These are phyloP conservation scores for Tylopilus rubrobrunneus DNA, from an alignment of 768 basidiomycete genomes.

Conservation along the genomic window DNA sequence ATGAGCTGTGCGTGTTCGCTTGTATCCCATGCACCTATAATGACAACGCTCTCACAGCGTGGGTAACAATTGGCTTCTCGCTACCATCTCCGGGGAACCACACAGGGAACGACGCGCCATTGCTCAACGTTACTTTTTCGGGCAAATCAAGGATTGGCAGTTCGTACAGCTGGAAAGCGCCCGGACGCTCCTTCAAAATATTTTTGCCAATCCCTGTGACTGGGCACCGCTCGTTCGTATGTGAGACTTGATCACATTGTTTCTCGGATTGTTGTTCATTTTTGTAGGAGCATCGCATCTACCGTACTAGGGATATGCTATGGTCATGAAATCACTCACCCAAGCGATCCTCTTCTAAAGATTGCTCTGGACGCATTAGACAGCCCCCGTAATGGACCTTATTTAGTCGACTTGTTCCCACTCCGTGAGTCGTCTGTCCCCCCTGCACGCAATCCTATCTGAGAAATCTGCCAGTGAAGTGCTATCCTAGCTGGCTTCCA, in stretches of 20 bases:
- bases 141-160: slow-evolving; percentile 15
- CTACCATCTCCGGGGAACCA: slow-evolving; percentile 2
- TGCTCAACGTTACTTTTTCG: slow-evolving; percentile 11
- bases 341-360: slow-evolving; percentile 4
- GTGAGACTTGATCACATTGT: not conserved
- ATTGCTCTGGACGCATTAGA: slow-evolving; percentile 4
- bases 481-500: slow-evolving; percentile 16
- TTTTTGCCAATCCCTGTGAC: not conserved
- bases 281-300: not conserved
- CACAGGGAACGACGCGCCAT: slow-evolving; percentile 9
- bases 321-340: slow-evolving; percentile 3
- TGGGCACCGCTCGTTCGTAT: slow-evolving; percentile 3
- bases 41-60: not conserved
- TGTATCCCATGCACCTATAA: not conserved
- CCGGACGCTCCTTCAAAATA: not conserved
- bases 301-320: slow-evolving; percentile 1
- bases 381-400: not conserved
- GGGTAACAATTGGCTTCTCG: slow-evolving; percentile 1
- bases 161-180: slow-evolving; percentile 6
- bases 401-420: slow-evolving; percentile 10
- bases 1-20: slow-evolving; percentile 1
- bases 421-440: not conserved
- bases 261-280: not conserved
- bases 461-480: slow-evolving; percentile 2
- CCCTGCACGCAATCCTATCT: not conserved